phyloP scores from a whole-genome alignment of 75 land plant genomes.

The Sequoia sempervirens region DNA sequence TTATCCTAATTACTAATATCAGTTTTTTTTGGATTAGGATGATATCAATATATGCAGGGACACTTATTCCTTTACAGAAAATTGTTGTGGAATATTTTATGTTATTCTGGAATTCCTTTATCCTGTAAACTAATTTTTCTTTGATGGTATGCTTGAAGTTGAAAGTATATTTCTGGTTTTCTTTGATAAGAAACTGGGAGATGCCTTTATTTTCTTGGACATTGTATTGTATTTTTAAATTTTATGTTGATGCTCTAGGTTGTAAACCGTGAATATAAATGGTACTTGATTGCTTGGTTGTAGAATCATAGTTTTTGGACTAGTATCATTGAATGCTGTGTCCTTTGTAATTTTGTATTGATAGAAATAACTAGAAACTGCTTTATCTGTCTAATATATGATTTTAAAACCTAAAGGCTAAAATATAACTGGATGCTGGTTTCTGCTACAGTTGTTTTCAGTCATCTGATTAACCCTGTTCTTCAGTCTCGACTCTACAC shows the following conservation, averaged over 20 bases:
- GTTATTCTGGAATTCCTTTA: not conserved
- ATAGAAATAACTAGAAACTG: not conserved
- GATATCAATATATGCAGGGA: not conserved
- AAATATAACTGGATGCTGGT: not conserved
- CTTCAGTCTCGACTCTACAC: conserved; percentile 34
- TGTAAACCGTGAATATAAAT: not conserved
- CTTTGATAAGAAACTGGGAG: not conserved
- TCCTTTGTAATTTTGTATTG: not conserved
- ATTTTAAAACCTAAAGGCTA: not conserved
- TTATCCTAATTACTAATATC: not conserved
- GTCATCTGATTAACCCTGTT: conserved; percentile 55
- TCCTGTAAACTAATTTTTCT: not conserved
- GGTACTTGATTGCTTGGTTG: not conserved
- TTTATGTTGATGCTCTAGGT: not conserved
- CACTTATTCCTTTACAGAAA: not conserved
- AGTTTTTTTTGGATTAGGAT: not conserved
- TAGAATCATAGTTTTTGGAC: not conserved
- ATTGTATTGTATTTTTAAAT: not conserved
- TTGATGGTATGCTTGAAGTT: not conserved
- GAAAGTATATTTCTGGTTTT: not conserved
- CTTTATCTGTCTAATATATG: not conserved
- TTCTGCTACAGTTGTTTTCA: conserved; percentile 54
- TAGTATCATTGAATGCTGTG: not conserved
- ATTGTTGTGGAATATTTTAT: not conserved
- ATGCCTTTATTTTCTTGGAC: not conserved